phyloP scores from a whole-genome alignment of 2,329 filamentous ascomycete genomes.

The Claviceps monticola region DNA sequence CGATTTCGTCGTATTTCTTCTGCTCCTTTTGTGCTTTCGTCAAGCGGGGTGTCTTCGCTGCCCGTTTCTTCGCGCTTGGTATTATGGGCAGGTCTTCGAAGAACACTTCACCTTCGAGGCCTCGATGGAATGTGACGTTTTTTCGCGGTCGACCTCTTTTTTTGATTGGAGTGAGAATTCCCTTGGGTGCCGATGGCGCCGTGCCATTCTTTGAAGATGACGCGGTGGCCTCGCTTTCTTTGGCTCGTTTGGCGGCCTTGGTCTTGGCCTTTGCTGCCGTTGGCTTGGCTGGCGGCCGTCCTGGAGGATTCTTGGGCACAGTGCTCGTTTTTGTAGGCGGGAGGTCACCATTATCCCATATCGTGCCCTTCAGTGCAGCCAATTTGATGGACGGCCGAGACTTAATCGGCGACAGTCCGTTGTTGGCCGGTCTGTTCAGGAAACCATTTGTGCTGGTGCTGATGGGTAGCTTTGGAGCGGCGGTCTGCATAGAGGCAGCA shows the following conservation, averaged over 20 bases:
- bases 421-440: constrained; percentile 1
- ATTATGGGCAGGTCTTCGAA: constrained; percentile 38
- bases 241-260: background rate
- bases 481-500: background rate
- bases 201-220: constrained; percentile 1
- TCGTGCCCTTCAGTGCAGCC: constrained; percentile 22
- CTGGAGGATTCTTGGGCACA: constrained; percentile 7
- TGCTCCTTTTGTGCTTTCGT: constrained; percentile 15
- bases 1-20: constrained; percentile 33
- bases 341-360: constrained; percentile 22
- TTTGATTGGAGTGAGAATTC: constrained; percentile 40
- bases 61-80: constrained; percentile 13
- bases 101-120: constrained; percentile 30
- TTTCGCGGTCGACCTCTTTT: constrained; percentile 31
- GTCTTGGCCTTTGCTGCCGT: background rate
- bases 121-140: constrained; percentile 36
- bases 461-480: background rate
- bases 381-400: constrained; percentile 21
- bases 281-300: background rate
- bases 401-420: constrained; percentile 6
- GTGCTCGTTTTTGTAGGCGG: constrained; percentile 6
- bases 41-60: constrained; percentile 3
- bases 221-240: background rate
- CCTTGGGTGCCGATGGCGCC: constrained; percentile 26
- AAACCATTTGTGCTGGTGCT: constrained; percentile 1